phyloP scores from a whole-genome alignment of 768 basidiomycete species.

The Tephrocybe sp. region DNA sequence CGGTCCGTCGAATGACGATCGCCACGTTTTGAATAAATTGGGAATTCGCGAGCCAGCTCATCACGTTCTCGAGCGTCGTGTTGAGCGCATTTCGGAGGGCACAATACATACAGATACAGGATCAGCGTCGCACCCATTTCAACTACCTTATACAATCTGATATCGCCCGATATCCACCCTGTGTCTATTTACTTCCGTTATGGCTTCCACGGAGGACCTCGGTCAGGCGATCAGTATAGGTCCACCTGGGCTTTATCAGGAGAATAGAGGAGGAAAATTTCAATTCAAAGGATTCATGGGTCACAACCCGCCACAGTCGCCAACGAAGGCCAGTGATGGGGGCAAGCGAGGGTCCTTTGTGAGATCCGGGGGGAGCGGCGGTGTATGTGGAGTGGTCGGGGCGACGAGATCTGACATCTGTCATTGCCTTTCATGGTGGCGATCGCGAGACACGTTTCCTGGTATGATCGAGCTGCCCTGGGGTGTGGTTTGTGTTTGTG shows the following conservation, averaged over 20 bases:
- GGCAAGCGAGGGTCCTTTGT: neutral
- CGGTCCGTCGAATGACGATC: slow-evolving; percentile 18
- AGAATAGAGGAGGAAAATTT: neutral
- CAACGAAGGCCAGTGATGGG: neutral
- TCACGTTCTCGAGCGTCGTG: neutral
- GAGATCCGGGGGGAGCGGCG: neutral
- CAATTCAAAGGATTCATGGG: neutral
- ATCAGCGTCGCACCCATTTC: too few relatives aligned
- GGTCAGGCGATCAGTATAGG: slow-evolving; percentile 2
- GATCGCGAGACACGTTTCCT: too few relatives aligned
- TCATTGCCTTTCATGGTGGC: too few relatives aligned
- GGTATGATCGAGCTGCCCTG: too few relatives aligned
- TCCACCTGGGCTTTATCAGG: neutral
- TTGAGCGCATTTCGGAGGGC: neutral
- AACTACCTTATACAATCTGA: slow-evolving; percentile 4
- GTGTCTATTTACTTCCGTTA: slow-evolving; percentile 11
- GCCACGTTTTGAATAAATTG: slow-evolving; percentile 6
- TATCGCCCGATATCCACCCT: slow-evolving; percentile 22
- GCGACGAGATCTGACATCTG: too few relatives aligned
- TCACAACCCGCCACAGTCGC: neutral
- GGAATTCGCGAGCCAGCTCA: slow-evolving; percentile 9
- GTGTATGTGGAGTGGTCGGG: too few relatives aligned
- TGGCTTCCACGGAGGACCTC: neutral
- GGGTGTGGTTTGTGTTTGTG: too few relatives aligned
- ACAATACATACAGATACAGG: neutral